These are phyloP conservation scores for Protomyces inouyei DNA, from an alignment of 1,139 yeast genomes.

Conservation along the genomic window DNA sequence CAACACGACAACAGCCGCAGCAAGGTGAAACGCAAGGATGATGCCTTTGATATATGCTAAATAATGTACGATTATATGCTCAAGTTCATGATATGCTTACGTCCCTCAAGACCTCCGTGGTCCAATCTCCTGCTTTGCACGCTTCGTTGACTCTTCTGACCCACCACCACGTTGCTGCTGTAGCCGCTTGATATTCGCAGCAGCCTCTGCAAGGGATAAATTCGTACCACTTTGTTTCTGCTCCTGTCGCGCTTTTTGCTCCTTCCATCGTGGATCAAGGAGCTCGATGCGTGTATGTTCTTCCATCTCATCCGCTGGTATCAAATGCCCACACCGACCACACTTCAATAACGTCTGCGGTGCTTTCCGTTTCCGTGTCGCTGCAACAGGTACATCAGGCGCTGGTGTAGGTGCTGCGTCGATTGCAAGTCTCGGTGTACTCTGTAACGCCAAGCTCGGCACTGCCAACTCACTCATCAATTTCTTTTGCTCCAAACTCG, in stretches of 20 bases:
- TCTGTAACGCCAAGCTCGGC: constrained; percentile 32
- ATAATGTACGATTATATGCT: background rate
- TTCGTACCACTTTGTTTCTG: constrained; percentile 60
- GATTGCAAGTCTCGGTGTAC: constrained; percentile 29
- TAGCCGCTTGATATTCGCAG: constrained; percentile 64
- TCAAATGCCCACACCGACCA: constrained; percentile 68
- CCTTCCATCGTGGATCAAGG: constrained; percentile 72
- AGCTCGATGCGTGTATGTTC: constrained; percentile 66
- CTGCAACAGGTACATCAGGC: constrained; percentile 23
- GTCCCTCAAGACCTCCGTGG: background rate
- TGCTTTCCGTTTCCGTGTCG: constrained; percentile 30
- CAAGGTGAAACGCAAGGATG: too few relatives aligned
- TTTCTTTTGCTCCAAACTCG: constrained; percentile 53
- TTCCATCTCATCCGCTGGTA: constrained; percentile 69
- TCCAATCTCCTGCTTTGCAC: constrained; percentile 18
- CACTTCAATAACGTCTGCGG: constrained; percentile 34
- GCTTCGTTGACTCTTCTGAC: background rate
- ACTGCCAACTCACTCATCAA: constrained; percentile 30
- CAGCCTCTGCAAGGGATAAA: constrained; percentile 63
- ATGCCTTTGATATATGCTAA: too few relatives aligned
- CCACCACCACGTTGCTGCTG: constrained; percentile 39
- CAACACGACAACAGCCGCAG: too few relatives aligned
- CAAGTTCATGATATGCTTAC: background rate
- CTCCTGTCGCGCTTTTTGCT: constrained; percentile 60
- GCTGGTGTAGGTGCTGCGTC: constrained; percentile 32